Evolutionary conservation across 305 asterid genomes (phyloP).

Genomic region (Nicotiana rustica): DNA sequence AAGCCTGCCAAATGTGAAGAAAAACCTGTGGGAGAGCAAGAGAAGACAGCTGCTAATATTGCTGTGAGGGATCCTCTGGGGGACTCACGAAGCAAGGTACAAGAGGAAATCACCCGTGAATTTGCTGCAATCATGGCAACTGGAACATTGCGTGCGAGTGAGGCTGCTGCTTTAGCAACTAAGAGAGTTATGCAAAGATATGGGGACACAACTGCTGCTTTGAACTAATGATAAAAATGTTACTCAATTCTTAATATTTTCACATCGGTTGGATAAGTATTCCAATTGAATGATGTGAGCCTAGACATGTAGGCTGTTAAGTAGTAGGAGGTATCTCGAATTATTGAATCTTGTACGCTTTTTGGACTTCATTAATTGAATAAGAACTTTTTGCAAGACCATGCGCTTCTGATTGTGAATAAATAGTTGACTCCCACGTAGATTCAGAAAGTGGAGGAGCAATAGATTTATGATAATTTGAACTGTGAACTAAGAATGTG

Average conservation of each 20-base stretch:
- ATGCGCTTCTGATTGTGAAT: background rate
- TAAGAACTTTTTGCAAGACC: background rate
- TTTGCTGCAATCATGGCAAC: slow-evolving; percentile 93
- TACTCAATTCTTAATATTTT: background rate
- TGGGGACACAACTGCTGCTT: slow-evolving; percentile 63
- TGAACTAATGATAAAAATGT: slow-evolving; percentile 47
- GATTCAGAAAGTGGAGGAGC: background rate
- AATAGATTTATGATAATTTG: background rate
- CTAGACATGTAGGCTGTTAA: background rate
- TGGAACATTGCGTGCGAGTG: slow-evolving; percentile 89
- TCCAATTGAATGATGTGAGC: background rate
- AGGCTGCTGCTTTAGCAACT: slow-evolving; percentile 94
- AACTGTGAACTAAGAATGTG: background rate
- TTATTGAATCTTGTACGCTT: background rate
- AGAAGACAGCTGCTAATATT: background rate
- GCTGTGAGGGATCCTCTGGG: slow-evolving; percentile 42
- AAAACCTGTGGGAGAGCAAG: slow-evolving; percentile 27
- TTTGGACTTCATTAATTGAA: background rate
- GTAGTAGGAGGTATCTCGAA: background rate
- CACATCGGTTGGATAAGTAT: background rate
- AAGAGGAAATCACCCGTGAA: slow-evolving; percentile 81
- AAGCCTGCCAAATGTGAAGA: background rate
- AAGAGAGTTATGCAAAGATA: slow-evolving; percentile 78
- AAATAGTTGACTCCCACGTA: background rate
- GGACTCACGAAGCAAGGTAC: slow-evolving; percentile 75